Evolutionary conservation across 768 basidiomycete genomes (phyloP).

Genomic region (Dendrothele bispora): DNA sequence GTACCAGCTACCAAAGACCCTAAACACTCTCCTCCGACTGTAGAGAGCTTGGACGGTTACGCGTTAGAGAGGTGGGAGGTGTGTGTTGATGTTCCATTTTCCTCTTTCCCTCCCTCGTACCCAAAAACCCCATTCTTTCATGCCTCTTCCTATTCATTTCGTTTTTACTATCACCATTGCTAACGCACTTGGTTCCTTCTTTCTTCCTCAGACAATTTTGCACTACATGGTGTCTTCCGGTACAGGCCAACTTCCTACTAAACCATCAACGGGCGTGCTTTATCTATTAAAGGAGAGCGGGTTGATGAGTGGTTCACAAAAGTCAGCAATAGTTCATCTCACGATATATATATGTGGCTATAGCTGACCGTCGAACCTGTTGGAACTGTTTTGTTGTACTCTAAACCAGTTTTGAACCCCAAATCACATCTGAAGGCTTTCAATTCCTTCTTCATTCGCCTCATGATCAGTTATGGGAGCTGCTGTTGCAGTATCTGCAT

Average conservation of each 20-base stretch:
- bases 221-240: conserved; percentile 98
- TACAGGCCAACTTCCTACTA: conserved; percentile 68
- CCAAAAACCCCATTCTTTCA: conserved; percentile 13
- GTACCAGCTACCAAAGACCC: conserved; percentile 68
- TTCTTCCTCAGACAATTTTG: conserved; percentile 91
- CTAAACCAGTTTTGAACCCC: conserved; percentile 53
- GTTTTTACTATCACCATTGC: no score
- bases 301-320: conserved; percentile 76
- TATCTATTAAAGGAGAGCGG: conserved; percentile 82
- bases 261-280: conserved; percentile 82
- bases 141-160: neutral
- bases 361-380: no score
- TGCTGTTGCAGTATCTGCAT: conserved; percentile 86
- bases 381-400: no score
- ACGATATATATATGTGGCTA: no score
- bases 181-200: no score
- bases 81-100: no score
- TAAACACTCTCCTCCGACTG: conserved; percentile 50
- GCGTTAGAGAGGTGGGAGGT: conserved; percentile 93
- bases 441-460: conserved; percentile 95
- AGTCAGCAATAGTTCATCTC: no score
- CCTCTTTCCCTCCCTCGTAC: no score
- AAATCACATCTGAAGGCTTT: conserved; percentile 93
- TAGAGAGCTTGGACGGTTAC: conserved; percentile 73
- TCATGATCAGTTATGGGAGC: conserved; percentile 93